Base-by-base conservation (phyloP, 1,284 basidiomycete genomes). In the Puccinia hordei region DNA sequence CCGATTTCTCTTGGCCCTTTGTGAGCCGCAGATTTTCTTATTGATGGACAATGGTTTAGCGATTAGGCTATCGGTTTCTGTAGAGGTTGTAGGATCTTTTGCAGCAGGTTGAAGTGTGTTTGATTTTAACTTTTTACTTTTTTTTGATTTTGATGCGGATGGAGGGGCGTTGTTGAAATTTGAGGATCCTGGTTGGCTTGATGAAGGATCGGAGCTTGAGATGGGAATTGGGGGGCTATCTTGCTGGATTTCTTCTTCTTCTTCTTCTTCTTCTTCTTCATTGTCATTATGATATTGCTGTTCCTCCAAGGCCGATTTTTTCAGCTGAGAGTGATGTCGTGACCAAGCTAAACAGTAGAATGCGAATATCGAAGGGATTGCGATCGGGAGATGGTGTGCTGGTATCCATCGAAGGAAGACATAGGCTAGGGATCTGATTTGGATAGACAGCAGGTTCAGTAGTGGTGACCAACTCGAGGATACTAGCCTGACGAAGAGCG, bases 401-500 rank as follows among this genome's bases (percentile, higher is more conserved):
- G 78, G 78, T 22, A 80, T 65, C 78, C 78, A 80, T 4, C 78
- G 38, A 6, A 80, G 66, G 78, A 80, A 80, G 69, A 72, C 13
- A 30, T 73, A 80, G n/a, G 59, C n/a, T 8, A 57, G 13, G 22
- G 57, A 51, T 71, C 71, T 80, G 59, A 80, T 57, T 55, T 73
- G 44, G 15, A 80, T 73, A 2, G 78, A 80, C 15, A 80, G 41
- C 22, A 80, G 15, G n/a, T 41, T 63, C 24, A 46, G 12, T 4
- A 73, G 49, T n/a, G 59, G 71, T 38, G 71, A 73, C 78, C 78
- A 80, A 22, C 8, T 41, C 27, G 71, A 73, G 5, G 57, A 66
- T 57, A 55, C 17, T 3, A 55, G 19, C n/a, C 59, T 22, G 30
- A 80, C 22, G 69, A 80, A 22, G 22, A 55, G 3, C 22, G 59